Evolutionary conservation across 257 asterid genomes (phyloP), one percentile per base, ranked within the genome.

Genomic region (Ajuga chamaepitys): DNA sequence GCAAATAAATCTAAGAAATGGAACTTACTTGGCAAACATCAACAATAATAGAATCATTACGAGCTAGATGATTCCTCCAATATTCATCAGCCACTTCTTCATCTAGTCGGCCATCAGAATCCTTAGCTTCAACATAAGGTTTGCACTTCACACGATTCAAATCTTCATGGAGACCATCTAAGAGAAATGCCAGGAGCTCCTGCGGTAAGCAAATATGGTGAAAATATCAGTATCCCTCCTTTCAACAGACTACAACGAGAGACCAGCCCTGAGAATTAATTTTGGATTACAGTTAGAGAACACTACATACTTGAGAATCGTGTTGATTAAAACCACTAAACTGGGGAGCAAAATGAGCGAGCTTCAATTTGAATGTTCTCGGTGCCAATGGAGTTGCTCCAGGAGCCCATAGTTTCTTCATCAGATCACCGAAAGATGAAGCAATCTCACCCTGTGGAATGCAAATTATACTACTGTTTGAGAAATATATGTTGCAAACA

Each of bases 131-230:
- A 66, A 85, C 88, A 66, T 89, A 93, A 17, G 97, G 99, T 78
- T 89, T 89, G 86, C 81, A 78, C 73, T 82, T 89, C 76, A 94
- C 99, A 66, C 96, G 95, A 81, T 94, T 94, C 83, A 94, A 68
- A 85, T 94, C 99, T 83, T 94, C 99, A 41, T 94, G 99, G 54
- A 94, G 97, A 66, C 99, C 97, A 65, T 94, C 97, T 79, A 94
- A 73, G 73, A 90, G 82, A 83, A 94, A 94, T 45, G 97, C 95
- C 73, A 94, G 85, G 78, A 90, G 88, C 80, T 90, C 99, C 99
- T 94, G 77, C 56, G 66, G 68, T 52, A 68, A 70, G 50, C 56
- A 77, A 68, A 47, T 51, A 52, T 52, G 64, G 68, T 44, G 32
- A 48, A 55, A 57, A 52, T 55, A 63, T 72, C 68, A 62, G 53